Evolutionary conservation across 2,329 filamentous ascomycete species (phyloP).

Genomic region (Stromatinia cepivora): DNA sequence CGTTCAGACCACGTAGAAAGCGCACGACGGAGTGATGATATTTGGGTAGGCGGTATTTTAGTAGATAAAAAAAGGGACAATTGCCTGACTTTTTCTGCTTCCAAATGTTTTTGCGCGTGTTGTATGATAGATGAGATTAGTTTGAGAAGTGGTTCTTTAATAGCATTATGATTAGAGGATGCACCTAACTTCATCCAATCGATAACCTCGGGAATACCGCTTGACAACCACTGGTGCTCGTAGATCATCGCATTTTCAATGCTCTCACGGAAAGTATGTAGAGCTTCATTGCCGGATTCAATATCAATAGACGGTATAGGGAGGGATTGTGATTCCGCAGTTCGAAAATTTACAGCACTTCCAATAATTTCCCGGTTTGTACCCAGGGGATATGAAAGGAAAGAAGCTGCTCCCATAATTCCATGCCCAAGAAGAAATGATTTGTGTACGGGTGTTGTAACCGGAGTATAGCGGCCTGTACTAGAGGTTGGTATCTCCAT

Average conservation of each 20-base stretch:
- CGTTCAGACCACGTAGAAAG: constrained; percentile 74
- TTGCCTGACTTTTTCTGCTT: constrained; percentile 48
- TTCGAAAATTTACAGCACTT: constrained; percentile 59
- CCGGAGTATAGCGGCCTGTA: constrained; percentile 62
- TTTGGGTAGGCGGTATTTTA: constrained; percentile 42
- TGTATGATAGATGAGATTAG: constrained; percentile 68
- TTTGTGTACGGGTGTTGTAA: constrained; percentile 83
- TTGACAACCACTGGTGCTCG: constrained; percentile 71
- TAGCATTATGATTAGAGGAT: constrained; percentile 45
- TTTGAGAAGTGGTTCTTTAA: constrained; percentile 65
- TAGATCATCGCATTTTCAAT: constrained; percentile 70
- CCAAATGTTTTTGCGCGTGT: constrained; percentile 53
- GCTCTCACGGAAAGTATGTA: constrained; percentile 68
- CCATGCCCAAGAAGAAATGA: constrained; percentile 74
- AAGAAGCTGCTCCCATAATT: constrained; percentile 62
- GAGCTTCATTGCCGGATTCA: constrained; percentile 58
- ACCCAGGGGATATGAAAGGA: constrained; percentile 47
- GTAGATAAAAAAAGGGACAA: constrained; percentile 40
- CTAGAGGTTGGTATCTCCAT: constrained; percentile 68
- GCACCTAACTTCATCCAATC: constrained; percentile 62
- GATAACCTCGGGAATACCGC: constrained; percentile 64
- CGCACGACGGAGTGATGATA: constrained; percentile 53
- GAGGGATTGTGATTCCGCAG: constrained; percentile 41
- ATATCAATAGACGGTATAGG: constrained; percentile 64
- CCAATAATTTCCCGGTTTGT: constrained; percentile 46